Percentiles rank a stretch among this genome's conserved stretches.
phyloP scores from a whole-genome alignment of 1,139 yeast genomes.

The Pichia cactophila region DNA sequence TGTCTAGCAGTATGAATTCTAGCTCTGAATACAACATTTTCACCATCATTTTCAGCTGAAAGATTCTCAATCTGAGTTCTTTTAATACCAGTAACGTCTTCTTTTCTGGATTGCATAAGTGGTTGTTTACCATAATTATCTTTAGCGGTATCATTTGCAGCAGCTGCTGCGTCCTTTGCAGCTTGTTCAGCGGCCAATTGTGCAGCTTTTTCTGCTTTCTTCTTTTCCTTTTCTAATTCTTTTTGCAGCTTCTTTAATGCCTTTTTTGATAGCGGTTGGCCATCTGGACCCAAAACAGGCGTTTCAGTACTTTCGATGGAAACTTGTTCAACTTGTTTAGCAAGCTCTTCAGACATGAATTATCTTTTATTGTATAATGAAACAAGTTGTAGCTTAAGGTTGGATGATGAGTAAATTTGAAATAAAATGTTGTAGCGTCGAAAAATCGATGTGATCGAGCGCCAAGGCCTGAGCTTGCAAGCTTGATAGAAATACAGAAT shows the following conservation, averaged over 20 bases:
- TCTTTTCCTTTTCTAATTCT: slow-evolving; percentile 84
- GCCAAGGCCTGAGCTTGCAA: too few species aligned
- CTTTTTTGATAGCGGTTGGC: slow-evolving; percentile 90
- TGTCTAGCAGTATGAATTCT: slow-evolving; percentile 89
- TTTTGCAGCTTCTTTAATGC: slow-evolving; percentile 92
- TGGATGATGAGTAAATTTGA: not conserved
- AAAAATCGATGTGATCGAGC: not conserved
- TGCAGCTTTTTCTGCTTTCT: slow-evolving; percentile 89
- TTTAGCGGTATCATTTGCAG: slow-evolving; percentile 77
- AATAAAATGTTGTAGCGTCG: not conserved
- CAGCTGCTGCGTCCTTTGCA: slow-evolving; percentile 72
- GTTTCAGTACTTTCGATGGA: slow-evolving; percentile 19
- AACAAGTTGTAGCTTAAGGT: not conserved
- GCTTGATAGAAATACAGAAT: too few species aligned
- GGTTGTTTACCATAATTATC: slow-evolving; percentile 88
- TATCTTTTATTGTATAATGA: not conserved
- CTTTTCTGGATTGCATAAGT: slow-evolving; percentile 62
- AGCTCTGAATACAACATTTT: slow-evolving; percentile 80
- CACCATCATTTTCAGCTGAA: slow-evolving; percentile 62
- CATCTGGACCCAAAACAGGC: slow-evolving; percentile 45
- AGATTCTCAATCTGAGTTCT: slow-evolving; percentile 55
- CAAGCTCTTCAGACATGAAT: slow-evolving; percentile 23
- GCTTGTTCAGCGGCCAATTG: slow-evolving; percentile 82
- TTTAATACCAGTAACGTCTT: slow-evolving; percentile 42
- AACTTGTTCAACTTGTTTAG: slow-evolving; percentile 23